Percentiles rank a stretch among this genome's conserved stretches.
These are phyloP conservation scores for Paecilomyces formosus DNA, from an alignment of 2,329 filamentous ascomycete genomes.

Conservation along the genomic window DNA sequence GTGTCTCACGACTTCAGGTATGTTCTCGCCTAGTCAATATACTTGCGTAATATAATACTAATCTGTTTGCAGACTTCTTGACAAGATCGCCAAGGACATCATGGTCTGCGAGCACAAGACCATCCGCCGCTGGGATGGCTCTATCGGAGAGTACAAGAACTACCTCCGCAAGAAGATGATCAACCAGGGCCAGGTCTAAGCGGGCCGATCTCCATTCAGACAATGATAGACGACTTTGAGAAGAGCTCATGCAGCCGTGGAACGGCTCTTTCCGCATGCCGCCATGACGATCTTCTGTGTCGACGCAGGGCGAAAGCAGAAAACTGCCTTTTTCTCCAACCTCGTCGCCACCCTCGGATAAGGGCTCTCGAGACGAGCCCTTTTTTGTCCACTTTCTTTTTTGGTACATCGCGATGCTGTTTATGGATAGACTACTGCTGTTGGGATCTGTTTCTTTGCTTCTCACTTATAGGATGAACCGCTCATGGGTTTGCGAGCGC, in stretches of 20 bases:
- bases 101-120: constrained; percentile 98
- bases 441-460: neutral
- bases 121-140: constrained; percentile 79
- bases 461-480: neutral
- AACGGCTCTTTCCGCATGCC: neutral
- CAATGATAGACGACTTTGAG: constrained; percentile 1
- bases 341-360: neutral
- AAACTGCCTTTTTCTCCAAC: neutral
- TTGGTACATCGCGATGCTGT: neutral
- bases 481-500: neutral
- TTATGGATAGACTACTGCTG: neutral
- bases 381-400: neutral
- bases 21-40: constrained; percentile 21
- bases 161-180: constrained; percentile 99
- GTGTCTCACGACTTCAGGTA: constrained; percentile 99
- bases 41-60: constrained; percentile 7
- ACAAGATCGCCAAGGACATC: constrained; percentile 99
- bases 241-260: neutral
- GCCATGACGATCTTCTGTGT: neutral
- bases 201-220: neutral
- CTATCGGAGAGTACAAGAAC: constrained; percentile 95
- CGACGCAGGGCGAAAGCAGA: neutral
- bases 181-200: constrained; percentile 72
- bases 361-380: neutral
- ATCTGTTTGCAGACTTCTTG: constrained; percentile 63